Conservation (phyloP, 2,329 filamentous ascomycete genomes). For the Cladophialophora carrionii region DNA sequence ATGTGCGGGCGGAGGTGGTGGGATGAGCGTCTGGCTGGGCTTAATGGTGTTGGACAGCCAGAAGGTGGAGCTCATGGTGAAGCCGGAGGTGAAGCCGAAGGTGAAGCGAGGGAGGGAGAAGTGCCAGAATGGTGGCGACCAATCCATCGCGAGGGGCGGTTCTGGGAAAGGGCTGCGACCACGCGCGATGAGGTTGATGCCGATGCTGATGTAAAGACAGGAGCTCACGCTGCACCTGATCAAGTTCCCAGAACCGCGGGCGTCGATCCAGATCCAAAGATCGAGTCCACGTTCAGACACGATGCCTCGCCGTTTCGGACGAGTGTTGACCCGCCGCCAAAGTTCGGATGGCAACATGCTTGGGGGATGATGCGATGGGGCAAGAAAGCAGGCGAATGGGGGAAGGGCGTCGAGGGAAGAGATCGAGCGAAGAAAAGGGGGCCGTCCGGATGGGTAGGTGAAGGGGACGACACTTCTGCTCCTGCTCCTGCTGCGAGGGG, state of each 20-base stretch:
- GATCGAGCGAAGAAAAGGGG: neutral
- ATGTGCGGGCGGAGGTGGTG: conserved; percentile 77
- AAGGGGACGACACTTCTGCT: neutral
- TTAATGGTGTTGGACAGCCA: neutral
- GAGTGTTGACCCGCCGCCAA: conserved; percentile 52
- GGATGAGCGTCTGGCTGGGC: conserved; percentile 50
- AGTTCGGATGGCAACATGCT: conserved; percentile 57
- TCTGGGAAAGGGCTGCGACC: conserved; percentile 62
- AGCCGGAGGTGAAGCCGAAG: neutral
- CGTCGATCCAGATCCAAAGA: neutral
- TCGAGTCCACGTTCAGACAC: conserved; percentile 46
- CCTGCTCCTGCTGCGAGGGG: neutral
- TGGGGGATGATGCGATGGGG: conserved; percentile 60
- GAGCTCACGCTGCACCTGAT: neutral
- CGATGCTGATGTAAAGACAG: no score
- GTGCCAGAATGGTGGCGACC: conserved; percentile 68
- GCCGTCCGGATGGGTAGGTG: no score
- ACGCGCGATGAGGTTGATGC: neutral
- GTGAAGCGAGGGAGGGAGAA: neutral
- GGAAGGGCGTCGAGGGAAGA: conserved; percentile 52
- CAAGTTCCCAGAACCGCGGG: neutral
- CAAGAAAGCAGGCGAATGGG: conserved; percentile 57
- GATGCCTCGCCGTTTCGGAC: conserved; percentile 53
- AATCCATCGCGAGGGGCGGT: conserved; percentile 63
- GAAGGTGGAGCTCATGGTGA: conserved; percentile 43